Evolutionary conservation across 2,329 filamentous ascomycete genomes (phyloP).

Genomic region (Myotisia sp.): DNA sequence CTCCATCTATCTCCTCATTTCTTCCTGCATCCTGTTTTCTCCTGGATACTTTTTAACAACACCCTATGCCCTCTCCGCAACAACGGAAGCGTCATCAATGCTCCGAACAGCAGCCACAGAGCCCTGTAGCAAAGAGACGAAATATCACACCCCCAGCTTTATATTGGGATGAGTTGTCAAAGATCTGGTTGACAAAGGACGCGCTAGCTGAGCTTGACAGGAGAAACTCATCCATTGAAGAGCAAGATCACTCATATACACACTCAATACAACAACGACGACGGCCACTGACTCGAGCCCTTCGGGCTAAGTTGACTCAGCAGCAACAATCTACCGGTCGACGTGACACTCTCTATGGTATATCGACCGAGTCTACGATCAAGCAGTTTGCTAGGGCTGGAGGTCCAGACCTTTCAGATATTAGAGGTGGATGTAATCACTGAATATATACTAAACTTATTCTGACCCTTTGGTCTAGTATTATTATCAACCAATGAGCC

Average conservation of each 20-base stretch:
- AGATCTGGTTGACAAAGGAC: slow-evolving; percentile 13
- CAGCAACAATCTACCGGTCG: no score
- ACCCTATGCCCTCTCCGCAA: no score
- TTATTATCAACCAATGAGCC: slow-evolving; percentile 3
- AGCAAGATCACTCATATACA: background rate
- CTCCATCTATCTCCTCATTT: no score
- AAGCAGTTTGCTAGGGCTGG: slow-evolving; percentile 7
- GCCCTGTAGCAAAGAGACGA: no score
- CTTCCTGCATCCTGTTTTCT: no score
- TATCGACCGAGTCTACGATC: no score
- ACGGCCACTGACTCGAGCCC: slow-evolving; percentile 7
- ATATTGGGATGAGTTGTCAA: slow-evolving; percentile 17
- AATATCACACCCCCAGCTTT: slow-evolving; percentile 4
- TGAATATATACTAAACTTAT: no score
- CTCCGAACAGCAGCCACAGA: no score
- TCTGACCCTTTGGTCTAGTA: no score
- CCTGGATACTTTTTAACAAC: no score
- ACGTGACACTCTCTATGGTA: no score
- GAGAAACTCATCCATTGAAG: slow-evolving; percentile 7
- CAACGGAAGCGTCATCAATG: no score
- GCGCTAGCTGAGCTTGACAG: slow-evolving; percentile 15
- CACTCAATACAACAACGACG: background rate
- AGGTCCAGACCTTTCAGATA: slow-evolving; percentile 8
- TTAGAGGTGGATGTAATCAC: slow-evolving; percentile 10
- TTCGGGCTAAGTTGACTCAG: slow-evolving; percentile 7